phyloP scores from a whole-genome alignment of 495 filamentous ascomycete genomes.

The Amniculicola lignicola region DNA sequence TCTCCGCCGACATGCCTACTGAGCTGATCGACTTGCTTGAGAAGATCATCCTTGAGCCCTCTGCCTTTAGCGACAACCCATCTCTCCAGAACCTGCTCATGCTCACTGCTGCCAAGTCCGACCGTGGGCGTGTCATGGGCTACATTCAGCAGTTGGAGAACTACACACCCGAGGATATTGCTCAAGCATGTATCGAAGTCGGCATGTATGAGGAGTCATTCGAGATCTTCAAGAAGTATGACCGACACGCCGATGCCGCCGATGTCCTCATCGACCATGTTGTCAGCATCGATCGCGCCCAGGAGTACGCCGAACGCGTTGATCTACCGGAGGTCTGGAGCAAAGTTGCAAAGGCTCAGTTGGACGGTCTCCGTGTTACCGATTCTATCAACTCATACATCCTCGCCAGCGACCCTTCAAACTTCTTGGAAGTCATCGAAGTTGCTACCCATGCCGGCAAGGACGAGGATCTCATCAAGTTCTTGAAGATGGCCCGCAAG shows the following conservation, averaged over 20 bases:
- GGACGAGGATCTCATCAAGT: constrained; percentile 97
- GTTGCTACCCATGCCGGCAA: constrained; percentile 94
- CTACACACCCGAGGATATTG: constrained; percentile 90
- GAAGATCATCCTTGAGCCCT: constrained; percentile 98
- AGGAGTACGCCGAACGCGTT: constrained; percentile 93
- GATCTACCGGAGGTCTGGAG: constrained; percentile 99
- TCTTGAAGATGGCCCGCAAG: constrained; percentile 93
- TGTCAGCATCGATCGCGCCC: constrained; percentile 96
- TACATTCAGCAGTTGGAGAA: constrained; percentile 89
- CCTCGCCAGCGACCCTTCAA: constrained; percentile 85
- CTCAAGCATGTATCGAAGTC: constrained; percentile 87
- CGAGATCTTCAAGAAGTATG: constrained; percentile 97
- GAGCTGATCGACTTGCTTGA: constrained; percentile 97
- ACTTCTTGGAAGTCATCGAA: constrained; percentile 94
- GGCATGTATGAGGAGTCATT: constrained; percentile 97
- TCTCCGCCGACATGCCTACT: constrained; percentile 81
- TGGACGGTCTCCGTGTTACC: constrained; percentile 88
- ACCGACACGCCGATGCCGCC: constrained; percentile 78
- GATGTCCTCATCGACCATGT: constrained; percentile 95
- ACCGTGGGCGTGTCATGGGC: constrained; percentile 92
- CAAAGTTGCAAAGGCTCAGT: constrained; percentile 95
- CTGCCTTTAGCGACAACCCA: constrained; percentile 93
- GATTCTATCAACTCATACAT: constrained; percentile 98
- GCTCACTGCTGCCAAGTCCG: constrained; percentile 93
- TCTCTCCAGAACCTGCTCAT: constrained; percentile 96